A percentile compares a stretch with the other conserved stretches of the same genome.
phyloP scores from a whole-genome alignment of 805 yeast genomes.

The Metschnikowia similis region DNA sequence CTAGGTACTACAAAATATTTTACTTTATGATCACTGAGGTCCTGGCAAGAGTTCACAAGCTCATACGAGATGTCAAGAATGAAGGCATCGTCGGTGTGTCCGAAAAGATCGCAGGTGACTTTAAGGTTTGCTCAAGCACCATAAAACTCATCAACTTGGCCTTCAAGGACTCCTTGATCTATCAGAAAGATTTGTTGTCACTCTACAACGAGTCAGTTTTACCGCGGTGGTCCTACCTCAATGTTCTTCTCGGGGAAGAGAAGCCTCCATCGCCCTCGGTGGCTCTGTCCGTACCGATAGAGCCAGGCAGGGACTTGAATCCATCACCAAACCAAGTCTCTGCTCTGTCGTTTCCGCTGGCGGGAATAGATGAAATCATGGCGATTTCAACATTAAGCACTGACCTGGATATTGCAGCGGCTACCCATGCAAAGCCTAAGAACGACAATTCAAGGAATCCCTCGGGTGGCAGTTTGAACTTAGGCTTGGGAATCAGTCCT shows the following conservation, averaged over 20 bases:
- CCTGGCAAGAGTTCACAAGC: slow-evolving; percentile 3
- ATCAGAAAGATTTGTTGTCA: slow-evolving; percentile 18
- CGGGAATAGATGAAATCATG: slow-evolving; percentile 1
- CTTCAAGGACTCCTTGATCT: slow-evolving; percentile 34
- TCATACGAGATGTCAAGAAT: slow-evolving; percentile 8
- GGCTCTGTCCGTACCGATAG: neutral
- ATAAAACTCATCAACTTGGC: slow-evolving; percentile 32
- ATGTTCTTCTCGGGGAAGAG: slow-evolving; percentile 3
- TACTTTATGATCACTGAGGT: slow-evolving; percentile 8
- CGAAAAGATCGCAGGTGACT: slow-evolving; percentile 26
- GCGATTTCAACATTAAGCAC: neutral
- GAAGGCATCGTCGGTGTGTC: slow-evolving; percentile 15
- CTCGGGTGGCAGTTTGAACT: slow-evolving; percentile 1
- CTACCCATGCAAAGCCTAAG: neutral
- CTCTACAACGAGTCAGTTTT: slow-evolving; percentile 10
- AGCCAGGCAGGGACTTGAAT: neutral
- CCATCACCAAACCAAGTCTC: neutral
- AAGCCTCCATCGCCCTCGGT: neutral
- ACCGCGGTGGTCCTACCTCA: slow-evolving; percentile 11
- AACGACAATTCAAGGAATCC: neutral
- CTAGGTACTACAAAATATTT: slow-evolving; percentile 8
- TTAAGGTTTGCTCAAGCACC: slow-evolving; percentile 38
- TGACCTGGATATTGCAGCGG: neutral
- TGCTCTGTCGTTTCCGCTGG: neutral
- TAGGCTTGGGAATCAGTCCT: slow-evolving; percentile 30